These are phyloP conservation scores for Penicillium sp. DNA, from an alignment of 2,329 filamentous ascomycete genomes.

Conservation along the genomic window DNA sequence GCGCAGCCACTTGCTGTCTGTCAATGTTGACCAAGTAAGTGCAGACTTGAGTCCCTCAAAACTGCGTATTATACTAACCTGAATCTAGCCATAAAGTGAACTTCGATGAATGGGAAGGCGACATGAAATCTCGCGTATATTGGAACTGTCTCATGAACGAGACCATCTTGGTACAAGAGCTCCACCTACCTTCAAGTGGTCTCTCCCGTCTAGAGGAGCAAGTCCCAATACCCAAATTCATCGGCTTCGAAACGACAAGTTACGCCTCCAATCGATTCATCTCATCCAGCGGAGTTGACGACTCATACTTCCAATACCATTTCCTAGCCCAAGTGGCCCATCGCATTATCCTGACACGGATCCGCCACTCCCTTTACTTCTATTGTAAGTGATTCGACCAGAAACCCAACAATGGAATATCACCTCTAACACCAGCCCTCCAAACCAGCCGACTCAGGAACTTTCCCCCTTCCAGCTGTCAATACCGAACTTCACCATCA, in stretches of 20 bases:
- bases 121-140: conserved; percentile 58
- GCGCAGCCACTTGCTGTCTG: conserved; percentile 54
- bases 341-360: conserved; percentile 56
- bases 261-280: conserved; percentile 33
- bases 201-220: conserved; percentile 54
- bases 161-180: conserved; percentile 57
- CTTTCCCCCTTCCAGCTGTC: conserved; percentile 49
- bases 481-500: conserved; percentile 57
- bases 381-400: conserved; percentile 38
- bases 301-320: conserved; percentile 59
- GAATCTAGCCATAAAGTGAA: conserved; percentile 39
- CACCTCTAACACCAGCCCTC: conserved; percentile 2
- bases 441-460: conserved; percentile 42
- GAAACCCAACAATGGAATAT: background rate
- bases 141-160: conserved; percentile 60
- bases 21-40: conserved; percentile 48
- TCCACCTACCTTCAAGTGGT: conserved; percentile 54
- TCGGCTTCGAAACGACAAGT: conserved; percentile 42
- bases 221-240: conserved; percentile 57
- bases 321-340: conserved; percentile 59
- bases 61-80: conserved; percentile 16
- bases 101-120: conserved; percentile 55
- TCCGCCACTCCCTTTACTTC: conserved; percentile 53
- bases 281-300: conserved; percentile 46
- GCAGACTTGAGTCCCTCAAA: background rate